Evolutionary conservation across 306 rosid species (phyloP).

Genomic region (Vigna angularis): DNA sequence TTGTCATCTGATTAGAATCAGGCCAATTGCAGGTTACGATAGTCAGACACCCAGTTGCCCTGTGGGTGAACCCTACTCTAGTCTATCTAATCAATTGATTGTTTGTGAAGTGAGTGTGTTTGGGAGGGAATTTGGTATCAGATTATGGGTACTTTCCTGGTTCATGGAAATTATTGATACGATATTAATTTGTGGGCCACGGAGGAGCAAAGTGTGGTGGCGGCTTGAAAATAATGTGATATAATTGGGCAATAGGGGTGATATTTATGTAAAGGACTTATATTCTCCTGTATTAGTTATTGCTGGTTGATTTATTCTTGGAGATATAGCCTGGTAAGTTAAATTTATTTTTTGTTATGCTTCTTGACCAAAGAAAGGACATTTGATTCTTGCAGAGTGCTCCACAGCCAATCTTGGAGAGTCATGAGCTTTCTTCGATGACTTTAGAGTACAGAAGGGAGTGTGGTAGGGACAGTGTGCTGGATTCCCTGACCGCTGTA

Average conservation of each 20-base stretch:
- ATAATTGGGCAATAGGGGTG: background rate
- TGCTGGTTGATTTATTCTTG: slow-evolving; percentile 23
- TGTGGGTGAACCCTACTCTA: slow-evolving; percentile 17
- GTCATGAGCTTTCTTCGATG: slow-evolving; percentile 81
- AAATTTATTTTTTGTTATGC: slow-evolving; percentile 21
- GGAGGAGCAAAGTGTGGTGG: background rate
- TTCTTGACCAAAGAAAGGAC: slow-evolving; percentile 18
- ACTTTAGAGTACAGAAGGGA: slow-evolving; percentile 97
- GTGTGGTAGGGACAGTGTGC: slow-evolving; percentile 96
- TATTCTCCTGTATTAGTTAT: background rate
- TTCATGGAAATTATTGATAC: slow-evolving; percentile 23
- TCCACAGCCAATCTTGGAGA: slow-evolving; percentile 89
- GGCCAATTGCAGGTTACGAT: background rate
- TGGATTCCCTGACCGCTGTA: slow-evolving; percentile 79
- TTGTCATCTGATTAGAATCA: slow-evolving; percentile 12
- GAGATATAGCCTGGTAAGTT: slow-evolving; percentile 8
- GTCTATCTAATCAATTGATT: slow-evolving; percentile 5
- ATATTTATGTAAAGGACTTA: slow-evolving; percentile 15
- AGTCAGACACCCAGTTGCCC: slow-evolving; percentile 17
- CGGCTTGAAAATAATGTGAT: slow-evolving; percentile 30
- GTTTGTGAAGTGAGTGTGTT: background rate
- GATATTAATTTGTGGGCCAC: slow-evolving; percentile 8
- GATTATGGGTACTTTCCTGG: background rate
- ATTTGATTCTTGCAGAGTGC: slow-evolving; percentile 79
- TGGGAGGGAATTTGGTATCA: background rate